Base-by-base conservation (phyloP, 441 rosid genomes). In the Eutrema salsugineum region DNA sequence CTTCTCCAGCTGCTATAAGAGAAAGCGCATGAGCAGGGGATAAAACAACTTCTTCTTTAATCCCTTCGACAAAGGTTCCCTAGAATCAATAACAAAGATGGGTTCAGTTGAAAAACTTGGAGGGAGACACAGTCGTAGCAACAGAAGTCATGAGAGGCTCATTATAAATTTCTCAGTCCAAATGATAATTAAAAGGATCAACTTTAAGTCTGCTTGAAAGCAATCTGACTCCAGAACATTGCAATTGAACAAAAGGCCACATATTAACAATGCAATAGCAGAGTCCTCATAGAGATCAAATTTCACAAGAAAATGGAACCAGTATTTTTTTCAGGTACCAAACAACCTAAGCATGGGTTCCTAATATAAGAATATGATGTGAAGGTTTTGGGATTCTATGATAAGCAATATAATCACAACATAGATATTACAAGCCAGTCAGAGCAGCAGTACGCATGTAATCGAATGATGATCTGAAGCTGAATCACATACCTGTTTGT, bases 21-120 rank as follows among this genome's bases (percentile, higher is more conserved):
- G 99, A 96, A 59, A 96, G 97, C 36, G 92, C 97, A 80, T 96
- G 99, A 70, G 98, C 99, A 77, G 99, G 97, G 70, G 99, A 96
- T 78, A 96, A 77, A 28, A 96, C 99, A 79, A 93, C 99, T 89
- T 96, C 99, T 80, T 96, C 97, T 87, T 96, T 91, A 70, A 96
- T 76, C 74, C 99, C 99, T 79, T 96, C 99, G 38, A 96, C 89
- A 81, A 86, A 96, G 72, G 98, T 96, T 83, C 99, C 99, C 99
- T 96, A 65, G 36, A 80, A 59, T 46, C 74, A 83, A 47, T 32
- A 78, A 76, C 47, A 75, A 67, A n/a, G n/a, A 68, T 10, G 15
- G 4, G 22, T 20, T 69, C 40, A 55, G 22, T 5, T 8, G 1
- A 36, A 54, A 46, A 38, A 55, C 35, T 62, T 28, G 32, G 40